Base-by-base conservation (phyloP, 495 filamentous ascomycete species). In the Aspergillus carlsbadensis region DNA sequence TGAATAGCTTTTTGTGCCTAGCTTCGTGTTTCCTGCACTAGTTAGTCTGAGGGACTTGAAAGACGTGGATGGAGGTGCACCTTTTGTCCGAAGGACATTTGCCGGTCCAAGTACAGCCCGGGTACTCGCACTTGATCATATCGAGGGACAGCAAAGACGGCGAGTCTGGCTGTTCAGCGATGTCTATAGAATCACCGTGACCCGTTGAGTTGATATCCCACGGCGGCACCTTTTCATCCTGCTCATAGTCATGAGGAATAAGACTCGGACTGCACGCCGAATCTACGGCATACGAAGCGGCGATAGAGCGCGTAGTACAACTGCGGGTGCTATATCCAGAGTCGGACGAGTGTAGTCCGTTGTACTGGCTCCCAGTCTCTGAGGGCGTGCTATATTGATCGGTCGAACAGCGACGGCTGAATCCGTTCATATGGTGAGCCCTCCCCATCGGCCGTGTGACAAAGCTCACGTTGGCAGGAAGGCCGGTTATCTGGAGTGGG, bases 1-100 rank as follows among this genome's bases (percentile, higher is more conserved):
- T 84, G 67, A 82, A 87, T 0, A 86, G 82, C 62, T 91, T 93
- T 10, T 74, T 79, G 70, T 96, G 92, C 52, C 89, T 82, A 13
- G 87, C 82, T 46, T 83, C 73, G 65, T 96, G 92, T 74, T 96
- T 96, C 59, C 92, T 96, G 66, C 8, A 42, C 2, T 5, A 22
- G 36, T 52, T 62, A 54, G 43, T 37, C 15, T 5, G 21, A 29
- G 6, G 3, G 46, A 15, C 3, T 21, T 15, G 6, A n/a, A 44
- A 6, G 8, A 36, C 22, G 39, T 1, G 15, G 33, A 22, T 26
- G 17, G 10, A 6, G 56, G 50, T 34, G 18, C 43, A 74, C 73
- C 69, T 72, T 53, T 73, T 74, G 52, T 76, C 73, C 1, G 73
- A 76, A 2, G 68, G 71, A 42, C 73, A 76, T 47, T 74, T 76